phyloP scores from a whole-genome alignment of 176 grass and related monocot species.

The Tillandsia fasciculata region DNA sequence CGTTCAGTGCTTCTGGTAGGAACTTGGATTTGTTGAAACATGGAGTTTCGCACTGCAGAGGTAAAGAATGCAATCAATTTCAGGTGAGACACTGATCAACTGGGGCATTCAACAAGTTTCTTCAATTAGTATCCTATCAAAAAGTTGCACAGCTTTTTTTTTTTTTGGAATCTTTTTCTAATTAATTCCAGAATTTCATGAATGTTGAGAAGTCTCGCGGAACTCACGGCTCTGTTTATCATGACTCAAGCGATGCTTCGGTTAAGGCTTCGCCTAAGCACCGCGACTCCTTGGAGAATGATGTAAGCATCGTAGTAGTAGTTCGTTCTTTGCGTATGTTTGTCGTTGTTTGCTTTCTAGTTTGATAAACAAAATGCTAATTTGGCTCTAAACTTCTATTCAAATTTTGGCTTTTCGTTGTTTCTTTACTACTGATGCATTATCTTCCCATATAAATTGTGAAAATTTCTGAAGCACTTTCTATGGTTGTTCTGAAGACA shows the following conservation, averaged over 20 bases:
- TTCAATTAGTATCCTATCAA: background rate
- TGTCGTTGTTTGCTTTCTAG: too few relatives aligned
- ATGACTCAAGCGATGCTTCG: slow-evolving; percentile 20
- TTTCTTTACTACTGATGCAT: background rate
- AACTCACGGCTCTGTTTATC: slow-evolving; percentile 14
- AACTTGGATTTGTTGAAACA: slow-evolving; percentile 29
- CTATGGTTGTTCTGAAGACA: too few relatives aligned
- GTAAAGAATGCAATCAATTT: slow-evolving; percentile 12
- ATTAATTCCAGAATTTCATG: slow-evolving; percentile 21
- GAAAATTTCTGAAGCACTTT: background rate
- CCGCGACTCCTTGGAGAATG: slow-evolving; percentile 82
- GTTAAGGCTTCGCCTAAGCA: slow-evolving; percentile 49
- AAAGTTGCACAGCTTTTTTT: background rate
- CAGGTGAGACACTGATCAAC: slow-evolving; percentile 12
- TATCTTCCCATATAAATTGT: background rate
- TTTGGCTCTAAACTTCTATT: background rate
- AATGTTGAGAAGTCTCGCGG: slow-evolving; percentile 26
- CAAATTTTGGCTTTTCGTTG: background rate
- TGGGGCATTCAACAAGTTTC: background rate
- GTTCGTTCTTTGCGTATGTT: too few relatives aligned
- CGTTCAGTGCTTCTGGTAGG: slow-evolving; percentile 44
- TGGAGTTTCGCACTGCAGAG: slow-evolving; percentile 14
- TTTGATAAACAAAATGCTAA: too few relatives aligned
- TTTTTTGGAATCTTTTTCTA: background rate
- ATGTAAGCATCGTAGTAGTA: slow-evolving; percentile 37